phyloP scores from a whole-genome alignment of 345 rosid genomes.

The Salix caprea region DNA sequence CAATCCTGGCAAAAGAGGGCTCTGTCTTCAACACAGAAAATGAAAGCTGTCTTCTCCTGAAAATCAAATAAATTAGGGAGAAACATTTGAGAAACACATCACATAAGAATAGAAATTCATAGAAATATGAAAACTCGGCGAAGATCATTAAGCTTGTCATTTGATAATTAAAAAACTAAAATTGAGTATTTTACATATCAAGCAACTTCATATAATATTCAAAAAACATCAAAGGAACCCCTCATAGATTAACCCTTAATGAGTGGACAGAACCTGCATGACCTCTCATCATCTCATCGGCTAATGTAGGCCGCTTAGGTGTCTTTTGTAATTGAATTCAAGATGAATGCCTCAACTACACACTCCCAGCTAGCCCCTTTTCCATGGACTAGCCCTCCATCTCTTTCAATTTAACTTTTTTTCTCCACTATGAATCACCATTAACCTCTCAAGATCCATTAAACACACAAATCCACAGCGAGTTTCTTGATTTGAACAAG shows the following conservation, averaged over 20 bases:
- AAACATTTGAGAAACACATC: background rate
- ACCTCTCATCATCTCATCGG: background rate
- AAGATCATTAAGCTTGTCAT: background rate
- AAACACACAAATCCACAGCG: background rate
- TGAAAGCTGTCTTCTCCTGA: conserved; percentile 94
- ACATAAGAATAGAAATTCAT: background rate
- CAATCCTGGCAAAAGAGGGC: conserved; percentile 88
- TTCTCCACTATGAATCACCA: background rate
- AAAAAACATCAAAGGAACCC: background rate
- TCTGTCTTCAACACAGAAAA: conserved; percentile 95
- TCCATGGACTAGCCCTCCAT: background rate
- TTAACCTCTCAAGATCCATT: background rate
- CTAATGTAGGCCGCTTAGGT: background rate
- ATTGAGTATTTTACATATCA: background rate
- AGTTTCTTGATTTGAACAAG: background rate
- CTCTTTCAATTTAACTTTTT: background rate
- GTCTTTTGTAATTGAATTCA: background rate
- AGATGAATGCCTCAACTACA: background rate
- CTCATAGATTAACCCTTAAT: background rate
- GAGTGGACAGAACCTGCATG: background rate
- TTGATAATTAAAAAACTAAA: background rate
- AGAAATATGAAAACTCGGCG: background rate
- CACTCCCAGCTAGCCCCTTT: background rate
- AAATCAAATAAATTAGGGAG: background rate
- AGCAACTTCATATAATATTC: background rate